phyloP scores from a whole-genome alignment of 805 yeast genomes.

The Yarrowia deformans region DNA sequence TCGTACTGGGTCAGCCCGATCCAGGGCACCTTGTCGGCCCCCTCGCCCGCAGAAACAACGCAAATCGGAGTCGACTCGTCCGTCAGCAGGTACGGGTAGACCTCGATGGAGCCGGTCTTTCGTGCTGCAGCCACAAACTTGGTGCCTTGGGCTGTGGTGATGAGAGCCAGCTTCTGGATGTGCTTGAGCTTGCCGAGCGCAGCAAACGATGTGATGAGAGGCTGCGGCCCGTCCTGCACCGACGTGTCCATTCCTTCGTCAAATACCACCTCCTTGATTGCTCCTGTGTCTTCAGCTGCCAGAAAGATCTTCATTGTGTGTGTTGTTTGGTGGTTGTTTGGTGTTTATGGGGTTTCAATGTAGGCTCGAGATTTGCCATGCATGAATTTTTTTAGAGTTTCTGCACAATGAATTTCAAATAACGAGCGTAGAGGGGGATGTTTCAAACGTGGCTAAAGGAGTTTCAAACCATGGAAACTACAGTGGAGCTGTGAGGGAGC shows the following conservation, averaged over 20 bases:
- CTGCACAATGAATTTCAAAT: background rate
- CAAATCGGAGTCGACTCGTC: slow-evolving; percentile 25
- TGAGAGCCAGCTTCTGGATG: slow-evolving; percentile 44
- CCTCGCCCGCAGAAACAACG: slow-evolving; percentile 5
- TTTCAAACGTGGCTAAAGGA: too few relatives aligned
- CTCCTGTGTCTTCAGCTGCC: slow-evolving; percentile 61
- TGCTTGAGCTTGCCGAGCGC: slow-evolving; percentile 53
- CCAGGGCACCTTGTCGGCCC: slow-evolving; percentile 1
- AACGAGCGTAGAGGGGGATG: too few relatives aligned
- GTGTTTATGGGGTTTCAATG: background rate
- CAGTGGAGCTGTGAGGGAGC: too few relatives aligned
- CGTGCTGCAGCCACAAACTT: slow-evolving; percentile 41
- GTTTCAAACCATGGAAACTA: too few relatives aligned
- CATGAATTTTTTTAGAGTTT: slow-evolving; percentile 33
- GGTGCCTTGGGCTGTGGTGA: slow-evolving; percentile 24
- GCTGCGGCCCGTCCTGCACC: slow-evolving; percentile 67
- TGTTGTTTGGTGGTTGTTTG: background rate
- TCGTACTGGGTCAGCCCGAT: slow-evolving; percentile 25
- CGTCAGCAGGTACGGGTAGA: slow-evolving; percentile 33
- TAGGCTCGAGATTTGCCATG: slow-evolving; percentile 1
- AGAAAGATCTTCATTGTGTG: slow-evolving; percentile 59
- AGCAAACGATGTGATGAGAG: slow-evolving; percentile 58
- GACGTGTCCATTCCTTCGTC: slow-evolving; percentile 81
- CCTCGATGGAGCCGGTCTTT: slow-evolving; percentile 42
- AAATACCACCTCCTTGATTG: slow-evolving; percentile 63